Conservation (phyloP, 805 yeast genomes). For the Wickerhamomyces bisporus region DNA sequence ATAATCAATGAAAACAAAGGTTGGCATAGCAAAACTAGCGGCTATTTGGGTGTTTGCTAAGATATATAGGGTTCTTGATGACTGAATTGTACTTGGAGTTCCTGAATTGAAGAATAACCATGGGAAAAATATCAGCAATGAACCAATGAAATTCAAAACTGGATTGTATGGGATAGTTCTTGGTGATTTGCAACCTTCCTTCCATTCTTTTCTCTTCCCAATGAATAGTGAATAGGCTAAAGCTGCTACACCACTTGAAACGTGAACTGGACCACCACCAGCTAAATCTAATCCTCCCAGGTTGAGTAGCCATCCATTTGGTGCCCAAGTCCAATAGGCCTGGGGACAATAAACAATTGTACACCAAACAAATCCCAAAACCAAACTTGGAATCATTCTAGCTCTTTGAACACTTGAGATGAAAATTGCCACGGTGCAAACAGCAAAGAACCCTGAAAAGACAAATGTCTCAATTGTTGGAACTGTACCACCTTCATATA, state of each 20-base stretch:
- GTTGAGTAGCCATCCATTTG: slow-evolving; percentile 86
- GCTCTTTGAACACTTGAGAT: slow-evolving; percentile 93
- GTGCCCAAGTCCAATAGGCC: slow-evolving; percentile 92
- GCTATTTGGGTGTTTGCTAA: slow-evolving; percentile 86
- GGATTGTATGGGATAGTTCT: slow-evolving; percentile 89
- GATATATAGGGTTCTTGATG: slow-evolving; percentile 79
- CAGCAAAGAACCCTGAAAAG: slow-evolving; percentile 83
- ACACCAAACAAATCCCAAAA: slow-evolving; percentile 79
- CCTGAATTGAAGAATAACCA: slow-evolving; percentile 97
- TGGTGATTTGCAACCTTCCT: slow-evolving; percentile 40
- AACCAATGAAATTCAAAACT: slow-evolving; percentile 83
- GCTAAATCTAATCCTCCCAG: slow-evolving; percentile 97
- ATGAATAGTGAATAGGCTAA: slow-evolving; percentile 72
- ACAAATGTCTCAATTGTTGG: slow-evolving; percentile 56
- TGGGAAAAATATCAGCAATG: slow-evolving; percentile 85
- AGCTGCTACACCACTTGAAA: slow-evolving; percentile 87
- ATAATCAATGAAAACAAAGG: slow-evolving; percentile 87
- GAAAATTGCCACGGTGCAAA: slow-evolving; percentile 84
- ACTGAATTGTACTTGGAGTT: slow-evolving; percentile 68
- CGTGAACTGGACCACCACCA: slow-evolving; percentile 99
- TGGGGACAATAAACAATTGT: slow-evolving; percentile 90
- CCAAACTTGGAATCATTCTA: slow-evolving; percentile 73
- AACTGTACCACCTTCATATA: slow-evolving; percentile 54
- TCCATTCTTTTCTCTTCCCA: slow-evolving; percentile 63
- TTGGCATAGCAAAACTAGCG: slow-evolving; percentile 82